Evolutionary conservation across 2,329 filamentous ascomycete genomes (phyloP), one percentile per base, ranked within the genome.

Genomic region (Furcasterigmium sp.): DNA sequence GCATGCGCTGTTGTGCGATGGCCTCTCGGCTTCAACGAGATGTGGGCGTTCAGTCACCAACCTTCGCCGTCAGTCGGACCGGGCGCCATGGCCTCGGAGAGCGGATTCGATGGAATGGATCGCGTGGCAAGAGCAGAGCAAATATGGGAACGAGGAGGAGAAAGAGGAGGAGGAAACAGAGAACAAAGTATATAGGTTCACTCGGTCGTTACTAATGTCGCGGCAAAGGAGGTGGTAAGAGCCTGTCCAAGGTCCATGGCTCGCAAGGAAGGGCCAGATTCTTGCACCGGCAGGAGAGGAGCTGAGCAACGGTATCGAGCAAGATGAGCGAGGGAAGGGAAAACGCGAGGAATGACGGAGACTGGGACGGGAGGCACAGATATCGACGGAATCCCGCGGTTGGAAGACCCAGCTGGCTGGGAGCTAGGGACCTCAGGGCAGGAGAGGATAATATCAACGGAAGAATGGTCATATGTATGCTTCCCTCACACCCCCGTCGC

Each of bases 31-130:
- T 11, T 26, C 11, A 18, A 18, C 9, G 15, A 35, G 17, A 18
- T 15, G 11, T 17, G 32, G 32, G 15, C 32, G 32, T 15, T 35
- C 15, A 17, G 30, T 35, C 20, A 41, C 39, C 21, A 41, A 41
- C 39, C 39, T 41, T 41, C 30, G 30, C 39, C 39, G n/a, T 41
- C 39, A 36, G 30, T 35, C 25, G 18, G 30, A 30, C 39, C 29
- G n/a, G 39, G 39, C 18, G 39, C 39, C 39, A 41, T 41, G 15
- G 29, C 35, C 35, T 21, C 17, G 19, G 19, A n/a, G n/a, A n/a
- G n/a, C n/a, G n/a, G n/a, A n/a, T n/a, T n/a, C n/a, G n/a, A n/a
- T n/a, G n/a, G n/a, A n/a, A n/a, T n/a, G n/a, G n/a, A n/a, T n/a
- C n/a, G n/a, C n/a, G n/a, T n/a, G n/a, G n/a, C n/a, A n/a, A n/a